Evolutionary conservation across 805 yeast species (phyloP).

Genomic region (Middelhovenomyces tepae): DNA sequence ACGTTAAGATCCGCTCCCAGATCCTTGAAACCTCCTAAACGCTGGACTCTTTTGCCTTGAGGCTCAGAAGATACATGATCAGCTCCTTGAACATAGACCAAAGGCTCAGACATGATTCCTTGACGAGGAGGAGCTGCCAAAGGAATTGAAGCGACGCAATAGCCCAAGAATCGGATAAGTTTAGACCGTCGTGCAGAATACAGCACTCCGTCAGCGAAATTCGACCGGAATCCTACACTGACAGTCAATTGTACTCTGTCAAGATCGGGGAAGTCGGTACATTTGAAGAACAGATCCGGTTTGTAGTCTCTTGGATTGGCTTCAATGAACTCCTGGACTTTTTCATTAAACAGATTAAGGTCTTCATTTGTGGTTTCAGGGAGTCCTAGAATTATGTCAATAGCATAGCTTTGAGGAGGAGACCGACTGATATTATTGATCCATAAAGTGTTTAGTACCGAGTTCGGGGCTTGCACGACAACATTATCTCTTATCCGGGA

Average conservation of each 20-base stretch:
- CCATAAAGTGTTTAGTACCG: slow-evolving; percentile 28
- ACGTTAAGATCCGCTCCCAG: too few relatives aligned
- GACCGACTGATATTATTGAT: slow-evolving; percentile 32
- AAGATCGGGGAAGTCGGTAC: slow-evolving; percentile 27
- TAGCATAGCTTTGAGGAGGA: slow-evolving; percentile 20
- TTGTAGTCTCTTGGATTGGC: slow-evolving; percentile 29
- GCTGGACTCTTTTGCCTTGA: too few relatives aligned
- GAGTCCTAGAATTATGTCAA: slow-evolving; percentile 24
- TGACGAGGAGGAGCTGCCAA: slow-evolving; percentile 28
- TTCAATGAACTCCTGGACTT: slow-evolving; percentile 23
- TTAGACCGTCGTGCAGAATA: slow-evolving; percentile 25
- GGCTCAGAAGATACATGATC: too few relatives aligned
- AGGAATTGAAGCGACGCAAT: slow-evolving; percentile 27
- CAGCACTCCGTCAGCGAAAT: slow-evolving; percentile 24
- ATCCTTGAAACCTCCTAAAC: too few relatives aligned
- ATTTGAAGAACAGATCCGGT: slow-evolving; percentile 26
- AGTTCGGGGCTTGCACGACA: slow-evolving; percentile 24
- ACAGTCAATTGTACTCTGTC: slow-evolving; percentile 25
- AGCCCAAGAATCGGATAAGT: slow-evolving; percentile 23
- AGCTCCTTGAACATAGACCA: too few relatives aligned
- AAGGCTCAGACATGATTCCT: slow-evolving; percentile 27
- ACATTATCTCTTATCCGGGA: slow-evolving; percentile 1
- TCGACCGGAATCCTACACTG: slow-evolving; percentile 24
- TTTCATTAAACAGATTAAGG: slow-evolving; percentile 23
- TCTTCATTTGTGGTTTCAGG: slow-evolving; percentile 31